phyloP scores from a whole-genome alignment of 129 eudicot species.

The Scalesia atractyloides region DNA sequence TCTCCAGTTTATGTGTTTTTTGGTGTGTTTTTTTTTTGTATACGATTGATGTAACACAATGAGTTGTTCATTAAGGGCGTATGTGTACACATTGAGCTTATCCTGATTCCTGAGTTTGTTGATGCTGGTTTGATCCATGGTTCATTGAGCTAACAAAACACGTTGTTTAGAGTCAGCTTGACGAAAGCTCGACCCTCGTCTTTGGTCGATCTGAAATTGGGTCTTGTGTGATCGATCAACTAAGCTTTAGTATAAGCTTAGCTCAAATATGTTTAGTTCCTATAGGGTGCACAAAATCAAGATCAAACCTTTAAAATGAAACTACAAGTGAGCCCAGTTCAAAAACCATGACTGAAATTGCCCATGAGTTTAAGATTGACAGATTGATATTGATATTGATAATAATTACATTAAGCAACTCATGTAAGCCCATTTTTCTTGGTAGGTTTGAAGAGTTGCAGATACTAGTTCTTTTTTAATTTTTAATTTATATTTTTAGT shows the following conservation, averaged over 20 bases:
- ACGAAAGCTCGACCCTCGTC: neutral
- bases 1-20: neutral
- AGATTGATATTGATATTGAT: too few relatives aligned
- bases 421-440: neutral
- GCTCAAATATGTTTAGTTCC: too few relatives aligned
- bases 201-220: neutral
- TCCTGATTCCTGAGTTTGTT: too few relatives aligned
- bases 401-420: neutral
- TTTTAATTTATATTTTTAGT: neutral
- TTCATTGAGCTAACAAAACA: neutral
- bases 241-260: neutral
- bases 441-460: neutral
- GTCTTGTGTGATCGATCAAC: neutral
- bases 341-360: neutral
- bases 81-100: too few relatives aligned
- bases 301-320: neutral
- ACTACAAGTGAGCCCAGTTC: neutral
- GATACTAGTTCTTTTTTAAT: neutral
- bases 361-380: neutral
- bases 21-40: neutral
- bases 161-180: neutral
- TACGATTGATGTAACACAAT: slow-evolving; percentile 6
- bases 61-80: too few relatives aligned
- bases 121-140: too few relatives aligned
- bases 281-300: neutral